Evolutionary conservation across 208 protist species (phyloP), one percentile per base, ranked within the genome.

Genomic region (Leishmania major): DNA sequence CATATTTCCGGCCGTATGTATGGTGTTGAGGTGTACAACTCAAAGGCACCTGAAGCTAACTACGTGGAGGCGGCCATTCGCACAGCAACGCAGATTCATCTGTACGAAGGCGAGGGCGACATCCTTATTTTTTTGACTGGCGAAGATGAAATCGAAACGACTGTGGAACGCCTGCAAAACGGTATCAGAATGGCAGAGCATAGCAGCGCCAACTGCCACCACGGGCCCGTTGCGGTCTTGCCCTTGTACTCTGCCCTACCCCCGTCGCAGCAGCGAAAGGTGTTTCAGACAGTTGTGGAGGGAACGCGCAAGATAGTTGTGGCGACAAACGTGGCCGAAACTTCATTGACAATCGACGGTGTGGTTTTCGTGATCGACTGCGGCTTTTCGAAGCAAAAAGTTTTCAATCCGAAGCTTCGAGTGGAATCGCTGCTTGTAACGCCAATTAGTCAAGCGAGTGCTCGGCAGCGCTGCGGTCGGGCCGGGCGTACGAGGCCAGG

Each of bases 91-190:
- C 98, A 99, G 82, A 99, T 99, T 86, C 99, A 99, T 84, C 82
- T 99, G 19, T 94, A 94, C 51, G 97, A 99, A 83, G 98, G 98
- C 13, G 91, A 97, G 1, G 99, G 99, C 17, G 99, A 99, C 86
- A 99, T 99, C 83, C 94, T 99, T 13, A 88, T 99, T 47, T 99
- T 99, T 89, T 89, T 99, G 1, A 99, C 99, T 8, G 99, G 99
- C 72, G 97, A 99, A 83, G 97, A 99, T 83, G 99, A 99, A 83
- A 99, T 99, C 90, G 99, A 99, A 82, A 99, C 98, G 2, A 95
- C 98, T 0, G 99, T 99, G 83, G 94, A 99, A 82, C 98, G 99
- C 31, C 85, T 99, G 25, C 92, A 94, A 73, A 93, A 94, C 70
- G 90, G 95, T 10, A 97, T 91, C 47, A 76, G 81, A 43, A 95